These are phyloP conservation scores for Oemleria cerasiformis DNA, from an alignment of 306 rosid genomes.

Conservation along the genomic window DNA sequence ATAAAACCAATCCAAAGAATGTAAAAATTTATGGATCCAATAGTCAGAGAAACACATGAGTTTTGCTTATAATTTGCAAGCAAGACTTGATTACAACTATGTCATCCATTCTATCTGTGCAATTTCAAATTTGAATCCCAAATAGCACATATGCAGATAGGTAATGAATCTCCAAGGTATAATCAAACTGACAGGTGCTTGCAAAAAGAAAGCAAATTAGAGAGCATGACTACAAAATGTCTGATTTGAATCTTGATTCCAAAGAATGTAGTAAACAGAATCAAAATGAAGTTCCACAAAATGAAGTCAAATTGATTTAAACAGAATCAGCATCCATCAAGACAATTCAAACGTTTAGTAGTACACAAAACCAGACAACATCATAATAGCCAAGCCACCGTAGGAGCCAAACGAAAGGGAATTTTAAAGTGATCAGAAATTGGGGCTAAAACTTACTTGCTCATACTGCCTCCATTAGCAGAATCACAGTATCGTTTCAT, in stretches of 20 bases:
- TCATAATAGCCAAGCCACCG: neutral
- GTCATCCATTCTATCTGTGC: neutral
- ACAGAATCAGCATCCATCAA: neutral
- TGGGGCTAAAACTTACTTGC: slow-evolving; percentile 30
- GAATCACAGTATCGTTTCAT: slow-evolving; percentile 94
- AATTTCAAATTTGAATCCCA: neutral
- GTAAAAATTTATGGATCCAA: neutral
- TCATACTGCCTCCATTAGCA: slow-evolving; percentile 46
- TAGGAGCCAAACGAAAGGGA: neutral
- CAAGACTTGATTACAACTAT: neutral
- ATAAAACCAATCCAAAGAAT: neutral
- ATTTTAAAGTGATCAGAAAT: neutral
- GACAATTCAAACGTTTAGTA: neutral
- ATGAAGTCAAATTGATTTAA: neutral
- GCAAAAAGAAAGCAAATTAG: neutral
- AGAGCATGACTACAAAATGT: neutral
- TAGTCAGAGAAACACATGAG: neutral
- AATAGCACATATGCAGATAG: neutral
- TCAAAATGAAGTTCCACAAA: neutral
- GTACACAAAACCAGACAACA: neutral
- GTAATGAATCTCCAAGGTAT: neutral
- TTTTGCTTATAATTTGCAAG: neutral
- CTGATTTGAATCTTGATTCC: neutral
- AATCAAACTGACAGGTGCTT: neutral
- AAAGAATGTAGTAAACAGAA: neutral